phyloP scores from a whole-genome alignment of 2,329 filamentous ascomycete species.

The Fusarium penzigii region DNA sequence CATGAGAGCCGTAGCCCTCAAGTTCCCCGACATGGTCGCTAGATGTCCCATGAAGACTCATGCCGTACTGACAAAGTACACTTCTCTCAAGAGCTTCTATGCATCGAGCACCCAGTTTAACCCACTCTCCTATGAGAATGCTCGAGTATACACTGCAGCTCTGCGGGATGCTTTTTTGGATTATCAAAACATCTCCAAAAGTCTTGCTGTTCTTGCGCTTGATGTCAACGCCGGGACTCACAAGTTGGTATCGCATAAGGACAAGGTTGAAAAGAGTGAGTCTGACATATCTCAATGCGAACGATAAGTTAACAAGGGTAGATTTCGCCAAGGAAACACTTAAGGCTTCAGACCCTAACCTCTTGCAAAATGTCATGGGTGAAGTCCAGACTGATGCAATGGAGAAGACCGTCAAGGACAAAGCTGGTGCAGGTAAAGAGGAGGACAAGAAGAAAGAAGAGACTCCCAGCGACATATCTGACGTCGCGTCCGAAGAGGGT shows the following conservation, averaged over 20 bases:
- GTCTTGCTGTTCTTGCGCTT: background rate
- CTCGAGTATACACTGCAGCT: background rate
- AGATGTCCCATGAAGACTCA: no score
- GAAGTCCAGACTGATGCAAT: background rate
- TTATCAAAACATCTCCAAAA: background rate
- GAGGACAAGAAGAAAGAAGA: no score
- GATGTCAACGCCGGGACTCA: slow-evolving; percentile 1
- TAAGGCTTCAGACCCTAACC: slow-evolving; percentile 3
- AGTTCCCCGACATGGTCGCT: no score
- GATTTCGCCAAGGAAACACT: slow-evolving; percentile 2
- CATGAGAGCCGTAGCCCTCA: no score
- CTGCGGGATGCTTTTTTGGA: slow-evolving; percentile 1
- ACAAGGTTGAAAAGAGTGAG: background rate
- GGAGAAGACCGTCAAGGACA: background rate
- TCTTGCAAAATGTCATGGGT: background rate
- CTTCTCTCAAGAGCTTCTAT: no score
- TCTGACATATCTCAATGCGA: background rate
- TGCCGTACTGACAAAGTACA: no score
- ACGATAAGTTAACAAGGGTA: background rate
- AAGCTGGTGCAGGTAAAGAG: background rate
- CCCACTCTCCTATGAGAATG: background rate
- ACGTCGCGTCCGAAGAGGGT: no score
- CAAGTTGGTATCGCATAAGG: background rate
- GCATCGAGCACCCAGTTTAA: no score
- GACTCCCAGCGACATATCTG: no score